Base-by-base conservation (phyloP, 768 basidiomycete species). In the Pleurotus eryngii region DNA sequence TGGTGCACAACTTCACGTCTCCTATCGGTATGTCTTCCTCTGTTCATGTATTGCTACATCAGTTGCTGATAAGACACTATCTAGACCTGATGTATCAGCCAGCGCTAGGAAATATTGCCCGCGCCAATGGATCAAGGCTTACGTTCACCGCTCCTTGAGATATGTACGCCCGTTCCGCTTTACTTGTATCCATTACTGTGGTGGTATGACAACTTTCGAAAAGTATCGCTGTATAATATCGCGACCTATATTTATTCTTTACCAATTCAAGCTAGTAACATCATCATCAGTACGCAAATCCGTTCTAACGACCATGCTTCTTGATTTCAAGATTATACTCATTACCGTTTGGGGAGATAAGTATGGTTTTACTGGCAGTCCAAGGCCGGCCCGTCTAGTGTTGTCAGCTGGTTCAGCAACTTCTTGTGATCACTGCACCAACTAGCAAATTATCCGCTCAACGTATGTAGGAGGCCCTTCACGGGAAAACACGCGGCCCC, bases 1-100 rank as follows among this genome's bases (percentile, higher is more conserved):
- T 86, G 70, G 77, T 89, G 49, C 75, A 83, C 60, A 81, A 82
- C 60, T 90, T 83, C 72, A 86, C 79, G 45, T 88, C 86, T 20
- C 88, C 88, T 1, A 85, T 90, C 53, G 83, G 87, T 89, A 59
- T 17, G 76, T 70, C 9, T 27, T 48, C 18, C 30, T 35, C 11
- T 35, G 30, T 11, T 9, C 30, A 35, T 35, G 11, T 11, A 35
- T 8, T 9, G 30, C 2, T 35, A 4, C 30, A 11, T 35, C 30
- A 11, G 30, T 35, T 11, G 30, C 30, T 35, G 30, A 35, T 35
- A 35, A 35, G 30, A 35, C 30, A 43, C 49, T 48, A 6, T 59
- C 43, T 46, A 72, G 69, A 72, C 49, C 59, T 74, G 39, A 63
- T 62, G 11, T 72, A 68, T 61, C 62, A 51, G 4, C 49, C 59